Percentiles rank a stretch among this genome's conserved stretches.
These are phyloP conservation scores for Arachis stenosperma DNA, from an alignment of 306 rosid genomes.

Conservation along the genomic window DNA sequence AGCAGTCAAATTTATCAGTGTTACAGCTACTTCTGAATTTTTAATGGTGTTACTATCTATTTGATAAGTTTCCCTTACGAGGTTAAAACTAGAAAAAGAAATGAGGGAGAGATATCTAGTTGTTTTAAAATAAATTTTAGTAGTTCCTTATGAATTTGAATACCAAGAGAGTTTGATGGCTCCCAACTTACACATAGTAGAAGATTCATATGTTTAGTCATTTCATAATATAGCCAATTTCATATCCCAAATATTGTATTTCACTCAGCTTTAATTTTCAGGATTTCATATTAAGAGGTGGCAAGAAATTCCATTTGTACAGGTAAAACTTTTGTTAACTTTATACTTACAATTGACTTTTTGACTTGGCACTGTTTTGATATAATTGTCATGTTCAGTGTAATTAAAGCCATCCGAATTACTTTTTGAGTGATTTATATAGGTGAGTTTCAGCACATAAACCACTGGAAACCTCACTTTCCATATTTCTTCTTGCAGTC, in stretches of 20 bases:
- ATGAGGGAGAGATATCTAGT: not conserved
- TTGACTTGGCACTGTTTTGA: not conserved
- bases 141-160: not conserved
- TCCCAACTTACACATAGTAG: not conserved
- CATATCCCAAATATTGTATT: constrained; percentile 46
- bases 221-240: not conserved
- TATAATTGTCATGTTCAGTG: constrained; percentile 11
- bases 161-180: not conserved
- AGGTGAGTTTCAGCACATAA: constrained; percentile 1
- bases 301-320: constrained; percentile 72
- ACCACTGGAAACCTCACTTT: constrained; percentile 25
- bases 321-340: constrained; percentile 51
- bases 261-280: constrained; percentile 43
- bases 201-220: not conserved
- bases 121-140: not conserved
- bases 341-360: not conserved
- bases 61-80: not conserved
- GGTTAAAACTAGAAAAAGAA: not conserved
- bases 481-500: constrained; percentile 56
- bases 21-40: not conserved
- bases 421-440: not conserved
- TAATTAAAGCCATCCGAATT: not conserved
- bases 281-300: constrained; percentile 95
- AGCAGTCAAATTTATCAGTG: not conserved
- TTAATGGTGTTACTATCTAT: not conserved